Evolutionary conservation across 805 yeast species (phyloP).

Genomic region (Metschnikowia kunwiensis): DNA sequence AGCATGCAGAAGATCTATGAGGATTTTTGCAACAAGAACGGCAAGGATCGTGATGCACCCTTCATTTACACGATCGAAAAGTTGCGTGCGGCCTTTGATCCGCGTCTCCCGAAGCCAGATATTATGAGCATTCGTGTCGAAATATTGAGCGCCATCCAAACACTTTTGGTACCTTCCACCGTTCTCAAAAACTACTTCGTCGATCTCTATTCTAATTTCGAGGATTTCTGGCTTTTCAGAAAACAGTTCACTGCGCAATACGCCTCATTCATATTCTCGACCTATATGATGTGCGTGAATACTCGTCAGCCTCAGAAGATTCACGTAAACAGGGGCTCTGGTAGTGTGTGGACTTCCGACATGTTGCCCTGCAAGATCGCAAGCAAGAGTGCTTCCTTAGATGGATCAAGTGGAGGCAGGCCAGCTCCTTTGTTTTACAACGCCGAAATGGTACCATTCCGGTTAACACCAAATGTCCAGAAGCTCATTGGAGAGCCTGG

Average conservation of each 20-base stretch:
- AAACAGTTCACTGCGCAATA: conserved; percentile 93
- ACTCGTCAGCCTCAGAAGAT: conserved; percentile 93
- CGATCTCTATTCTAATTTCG: conserved; percentile 68
- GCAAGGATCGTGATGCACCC: conserved; percentile 83
- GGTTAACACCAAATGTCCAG: conserved; percentile 94
- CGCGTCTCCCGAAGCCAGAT: conserved; percentile 91
- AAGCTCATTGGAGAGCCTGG: conserved; percentile 91
- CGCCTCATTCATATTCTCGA: conserved; percentile 87
- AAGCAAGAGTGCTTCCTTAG: conserved; percentile 46
- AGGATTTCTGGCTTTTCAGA: conserved; percentile 96
- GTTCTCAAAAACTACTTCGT: conserved; percentile 78
- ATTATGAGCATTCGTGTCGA: conserved; percentile 84
- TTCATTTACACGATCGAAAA: conserved; percentile 81
- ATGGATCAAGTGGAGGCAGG: conserved; percentile 47
- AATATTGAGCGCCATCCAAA: conserved; percentile 84
- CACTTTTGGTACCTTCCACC: conserved; percentile 79
- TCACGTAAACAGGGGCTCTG: conserved; percentile 74
- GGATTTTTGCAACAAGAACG: conserved; percentile 69
- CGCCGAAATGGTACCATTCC: conserved; percentile 91
- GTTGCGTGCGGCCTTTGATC: conserved; percentile 89
- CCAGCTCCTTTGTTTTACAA: conserved; percentile 84
- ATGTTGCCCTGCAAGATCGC: conserved; percentile 89
- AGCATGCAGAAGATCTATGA: conserved; percentile 85
- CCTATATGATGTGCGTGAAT: conserved; percentile 92
- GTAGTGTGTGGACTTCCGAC: conserved; percentile 90